phyloP scores from a whole-genome alignment of 805 yeast species.

The Hyphopichia homilentoma region DNA sequence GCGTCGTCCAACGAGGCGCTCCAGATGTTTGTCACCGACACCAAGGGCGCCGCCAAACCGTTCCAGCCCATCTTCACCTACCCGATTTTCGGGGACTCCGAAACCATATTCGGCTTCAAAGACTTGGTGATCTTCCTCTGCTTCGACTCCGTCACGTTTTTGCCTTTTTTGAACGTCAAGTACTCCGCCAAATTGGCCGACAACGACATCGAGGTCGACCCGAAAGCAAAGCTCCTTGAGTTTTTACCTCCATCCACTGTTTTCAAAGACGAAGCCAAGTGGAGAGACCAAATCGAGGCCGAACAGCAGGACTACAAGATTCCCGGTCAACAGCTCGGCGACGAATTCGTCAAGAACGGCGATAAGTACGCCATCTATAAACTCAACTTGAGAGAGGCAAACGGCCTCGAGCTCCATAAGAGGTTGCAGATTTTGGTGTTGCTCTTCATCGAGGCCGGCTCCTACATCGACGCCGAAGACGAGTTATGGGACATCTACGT shows the following conservation, averaged over 20 bases:
- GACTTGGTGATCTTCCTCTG: conserved; percentile 61
- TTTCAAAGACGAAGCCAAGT: conserved; percentile 58
- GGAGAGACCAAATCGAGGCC: conserved; percentile 55
- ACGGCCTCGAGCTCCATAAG: conserved; percentile 52
- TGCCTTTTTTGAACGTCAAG: conserved; percentile 65
- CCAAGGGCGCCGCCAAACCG: conserved; percentile 49
- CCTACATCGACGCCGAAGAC: conserved; percentile 76
- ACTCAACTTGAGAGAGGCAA: conserved; percentile 36
- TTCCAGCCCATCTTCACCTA: conserved; percentile 84
- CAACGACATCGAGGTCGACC: conserved; percentile 52
- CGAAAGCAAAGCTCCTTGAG: conserved; percentile 49
- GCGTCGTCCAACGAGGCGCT: conserved; percentile 66
- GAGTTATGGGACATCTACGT: conserved; percentile 77
- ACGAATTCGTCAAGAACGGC: conserved; percentile 28
- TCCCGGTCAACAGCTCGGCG: conserved; percentile 33
- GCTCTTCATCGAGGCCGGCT: conserved; percentile 90
- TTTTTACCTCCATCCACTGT: conserved; percentile 62
- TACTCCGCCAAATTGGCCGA: conserved; percentile 51
- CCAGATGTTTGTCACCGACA: conserved; percentile 52
- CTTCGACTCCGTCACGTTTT: conserved; percentile 70
- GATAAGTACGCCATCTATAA: conserved; percentile 51
- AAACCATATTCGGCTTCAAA: conserved; percentile 80
- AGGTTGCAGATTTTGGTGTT: conserved; percentile 78
- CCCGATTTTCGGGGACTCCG: conserved; percentile 91
- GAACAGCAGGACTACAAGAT: conserved; percentile 44